These are phyloP conservation scores for Lachancea meyersii DNA, from an alignment of 805 yeast genomes.

Conservation along the genomic window DNA sequence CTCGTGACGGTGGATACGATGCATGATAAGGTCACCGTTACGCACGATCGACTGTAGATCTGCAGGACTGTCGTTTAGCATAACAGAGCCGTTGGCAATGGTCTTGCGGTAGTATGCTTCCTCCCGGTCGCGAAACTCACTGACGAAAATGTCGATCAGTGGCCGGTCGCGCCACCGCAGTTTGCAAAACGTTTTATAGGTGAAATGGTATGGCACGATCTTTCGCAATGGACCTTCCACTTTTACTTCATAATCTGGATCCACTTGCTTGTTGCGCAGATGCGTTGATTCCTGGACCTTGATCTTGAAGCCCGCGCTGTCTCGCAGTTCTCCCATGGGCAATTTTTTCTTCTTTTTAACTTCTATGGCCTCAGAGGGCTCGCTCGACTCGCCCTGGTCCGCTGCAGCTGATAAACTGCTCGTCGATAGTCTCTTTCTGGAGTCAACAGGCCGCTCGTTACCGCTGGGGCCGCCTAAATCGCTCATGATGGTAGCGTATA, in stretches of 20 bases:
- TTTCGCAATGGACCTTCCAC: constrained; percentile 59
- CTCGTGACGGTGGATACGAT: constrained; percentile 81
- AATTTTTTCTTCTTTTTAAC: constrained; percentile 8
- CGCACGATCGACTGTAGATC: constrained; percentile 55
- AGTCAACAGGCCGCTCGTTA: background rate
- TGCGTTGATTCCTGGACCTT: constrained; percentile 23
- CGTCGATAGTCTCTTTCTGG: constrained; percentile 6
- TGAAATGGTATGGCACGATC: constrained; percentile 80
- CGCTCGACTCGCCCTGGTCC: background rate
- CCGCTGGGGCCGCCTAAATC: background rate
- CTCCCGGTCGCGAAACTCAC: constrained; percentile 79
- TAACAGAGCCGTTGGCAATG: constrained; percentile 59
- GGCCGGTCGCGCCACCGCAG: constrained; percentile 85
- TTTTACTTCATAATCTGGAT: constrained; percentile 50
- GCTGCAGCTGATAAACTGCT: background rate
- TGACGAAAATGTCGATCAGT: constrained; percentile 69
- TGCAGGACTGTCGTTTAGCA: constrained; percentile 63
- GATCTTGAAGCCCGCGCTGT: constrained; percentile 30
- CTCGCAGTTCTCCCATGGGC: constrained; percentile 18
- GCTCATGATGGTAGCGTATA: background rate
- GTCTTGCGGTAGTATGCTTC: constrained; percentile 56
- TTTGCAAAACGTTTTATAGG: constrained; percentile 88
- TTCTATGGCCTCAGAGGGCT: background rate
- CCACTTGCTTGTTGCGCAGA: constrained; percentile 46
- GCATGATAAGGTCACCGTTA: constrained; percentile 80